A percentile compares a stretch with the other conserved stretches of the same genome.
These are phyloP conservation scores for Scopulariopsis brevicaulis DNA, from an alignment of 2,329 filamentous ascomycete genomes.

Conservation along the genomic window DNA sequence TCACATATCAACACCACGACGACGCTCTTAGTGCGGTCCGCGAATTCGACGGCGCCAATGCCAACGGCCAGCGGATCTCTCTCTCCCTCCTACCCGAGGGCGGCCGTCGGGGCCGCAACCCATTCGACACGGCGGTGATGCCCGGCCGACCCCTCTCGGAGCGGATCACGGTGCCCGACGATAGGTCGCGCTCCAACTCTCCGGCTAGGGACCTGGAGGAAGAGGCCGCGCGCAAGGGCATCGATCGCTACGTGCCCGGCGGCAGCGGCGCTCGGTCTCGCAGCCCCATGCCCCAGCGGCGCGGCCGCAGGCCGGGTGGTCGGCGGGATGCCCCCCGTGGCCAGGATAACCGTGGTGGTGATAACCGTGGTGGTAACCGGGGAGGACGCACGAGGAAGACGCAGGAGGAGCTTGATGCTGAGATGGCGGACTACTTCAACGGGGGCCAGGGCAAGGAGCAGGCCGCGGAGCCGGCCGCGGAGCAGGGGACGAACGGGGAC, in stretches of 20 bases:
- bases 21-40: conserved; percentile 66
- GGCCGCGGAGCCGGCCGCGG: conserved; percentile 14
- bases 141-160: conserved; percentile 48
- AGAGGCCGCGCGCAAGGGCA: conserved; percentile 52
- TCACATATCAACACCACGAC: conserved; percentile 61
- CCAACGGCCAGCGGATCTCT: conserved; percentile 76
- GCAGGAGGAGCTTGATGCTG: conserved; percentile 84
- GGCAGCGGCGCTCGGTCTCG: conserved; percentile 36
- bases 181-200: conserved; percentile 53
- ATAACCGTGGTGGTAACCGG: conserved; percentile 35
- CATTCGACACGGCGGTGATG: conserved; percentile 43
- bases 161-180: conserved; percentile 41
- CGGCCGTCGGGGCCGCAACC: conserved; percentile 28
- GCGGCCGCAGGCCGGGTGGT: conserved; percentile 36
- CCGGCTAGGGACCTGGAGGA: conserved; percentile 35
- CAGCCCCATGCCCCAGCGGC: conserved; percentile 45
- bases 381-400: conserved; percentile 56
- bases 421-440: conserved; percentile 91
- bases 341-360: conserved; percentile 22
- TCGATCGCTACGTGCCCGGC: conserved; percentile 72
- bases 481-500: not conserved
- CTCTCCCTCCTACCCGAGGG: conserved; percentile 51
- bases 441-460: conserved; percentile 16
- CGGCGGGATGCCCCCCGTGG: conserved; percentile 25
- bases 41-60: conserved; percentile 84